Evolutionary conservation across 768 basidiomycete species (phyloP).

Genomic region (Tulasnella sp.): DNA sequence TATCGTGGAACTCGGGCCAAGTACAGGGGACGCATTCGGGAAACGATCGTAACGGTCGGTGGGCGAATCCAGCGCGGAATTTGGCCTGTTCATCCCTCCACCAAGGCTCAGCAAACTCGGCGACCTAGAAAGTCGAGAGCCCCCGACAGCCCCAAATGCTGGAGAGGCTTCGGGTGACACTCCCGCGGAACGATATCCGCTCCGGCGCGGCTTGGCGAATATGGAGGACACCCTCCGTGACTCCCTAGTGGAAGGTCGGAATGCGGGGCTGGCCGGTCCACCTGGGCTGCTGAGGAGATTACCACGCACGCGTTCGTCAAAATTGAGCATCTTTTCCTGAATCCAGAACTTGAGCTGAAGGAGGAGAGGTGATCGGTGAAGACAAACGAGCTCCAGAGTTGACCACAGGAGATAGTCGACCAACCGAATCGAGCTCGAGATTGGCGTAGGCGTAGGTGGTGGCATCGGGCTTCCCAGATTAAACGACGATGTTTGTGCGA

Average conservation of each 20-base stretch:
- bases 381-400: slow-evolving; percentile 59
- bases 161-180: slow-evolving; percentile 28
- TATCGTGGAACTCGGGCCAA: slow-evolving; percentile 38
- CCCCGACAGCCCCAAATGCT: slow-evolving; percentile 37
- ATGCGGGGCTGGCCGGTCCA: slow-evolving; percentile 33
- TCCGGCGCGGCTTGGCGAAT: slow-evolving; percentile 29
- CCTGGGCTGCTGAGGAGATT: background rate
- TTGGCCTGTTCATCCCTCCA: background rate
- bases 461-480: background rate
- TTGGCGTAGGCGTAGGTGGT: background rate
- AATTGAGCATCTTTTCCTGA: slow-evolving; percentile 56
- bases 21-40: slow-evolving; percentile 38
- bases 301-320: slow-evolving; percentile 50
- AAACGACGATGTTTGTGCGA: background rate
- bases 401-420: slow-evolving; percentile 75
- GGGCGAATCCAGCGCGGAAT: slow-evolving; percentile 16
- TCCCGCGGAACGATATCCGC: background rate
- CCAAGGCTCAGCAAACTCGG: slow-evolving; percentile 42
- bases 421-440: slow-evolving; percentile 42
- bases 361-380: slow-evolving; percentile 57
- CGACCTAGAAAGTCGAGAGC: slow-evolving; percentile 52
- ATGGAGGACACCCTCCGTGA: slow-evolving; percentile 29
- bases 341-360: slow-evolving; percentile 62
- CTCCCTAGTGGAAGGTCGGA: slow-evolving; percentile 10
- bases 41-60: slow-evolving; percentile 42